Conservation (phyloP, 495 filamentous ascomycete genomes). For the Penicillium canariense region DNA sequence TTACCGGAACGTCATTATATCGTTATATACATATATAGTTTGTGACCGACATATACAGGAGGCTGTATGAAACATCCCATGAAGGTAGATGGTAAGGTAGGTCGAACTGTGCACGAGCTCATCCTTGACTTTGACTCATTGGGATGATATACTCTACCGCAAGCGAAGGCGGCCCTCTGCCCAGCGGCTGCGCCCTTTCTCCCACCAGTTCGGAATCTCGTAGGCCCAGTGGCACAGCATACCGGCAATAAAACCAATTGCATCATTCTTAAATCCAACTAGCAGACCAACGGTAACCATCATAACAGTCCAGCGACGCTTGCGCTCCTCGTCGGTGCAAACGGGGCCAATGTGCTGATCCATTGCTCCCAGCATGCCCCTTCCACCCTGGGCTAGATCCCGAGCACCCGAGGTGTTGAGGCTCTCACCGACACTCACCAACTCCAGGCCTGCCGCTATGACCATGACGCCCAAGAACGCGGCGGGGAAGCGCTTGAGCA, state of each 20-base stretch:
- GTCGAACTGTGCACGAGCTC: too few relatives aligned
- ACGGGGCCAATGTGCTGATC: constrained; percentile 36
- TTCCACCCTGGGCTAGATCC: constrained; percentile 48
- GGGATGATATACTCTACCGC: too few relatives aligned
- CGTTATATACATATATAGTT: not conserved
- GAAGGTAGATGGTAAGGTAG: too few relatives aligned
- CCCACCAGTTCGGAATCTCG: constrained; percentile 32
- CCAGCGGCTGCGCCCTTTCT: constrained; percentile 29
- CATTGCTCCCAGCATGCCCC: constrained; percentile 36
- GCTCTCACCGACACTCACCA: constrained; percentile 78
- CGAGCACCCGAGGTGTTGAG: constrained; percentile 67
- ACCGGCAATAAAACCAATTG: constrained; percentile 79
- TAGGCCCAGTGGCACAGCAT: constrained; percentile 65
- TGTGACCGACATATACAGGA: too few relatives aligned
- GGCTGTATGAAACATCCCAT: too few relatives aligned
- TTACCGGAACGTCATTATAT: too few relatives aligned
- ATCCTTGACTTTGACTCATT: too few relatives aligned
- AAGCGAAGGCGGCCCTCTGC: constrained; percentile 35
- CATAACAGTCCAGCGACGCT: constrained; percentile 81
- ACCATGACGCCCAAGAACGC: constrained; percentile 83
- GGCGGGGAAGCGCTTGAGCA: constrained; percentile 69
- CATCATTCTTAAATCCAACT: constrained; percentile 87
- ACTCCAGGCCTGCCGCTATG: constrained; percentile 79
- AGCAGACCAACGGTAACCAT: constrained; percentile 76
- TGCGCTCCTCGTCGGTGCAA: constrained; percentile 59